A percentile compares a stretch with the other conserved stretches of the same genome.
These are phyloP conservation scores for Rhizophora mangle DNA, from an alignment of 345 rosid genomes.

Conservation along the genomic window DNA sequence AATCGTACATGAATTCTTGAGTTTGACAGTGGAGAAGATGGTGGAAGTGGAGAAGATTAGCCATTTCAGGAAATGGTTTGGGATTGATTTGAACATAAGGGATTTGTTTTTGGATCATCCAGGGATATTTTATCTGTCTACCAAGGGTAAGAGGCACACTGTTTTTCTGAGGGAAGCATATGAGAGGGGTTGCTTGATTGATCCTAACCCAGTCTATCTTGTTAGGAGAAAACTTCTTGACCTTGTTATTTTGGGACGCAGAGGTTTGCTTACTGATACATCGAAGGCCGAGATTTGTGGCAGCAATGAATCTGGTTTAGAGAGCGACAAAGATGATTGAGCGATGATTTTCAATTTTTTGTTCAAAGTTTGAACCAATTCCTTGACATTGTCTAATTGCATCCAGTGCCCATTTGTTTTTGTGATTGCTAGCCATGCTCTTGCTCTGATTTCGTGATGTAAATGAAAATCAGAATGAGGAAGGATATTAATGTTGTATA, in stretches of 20 bases:
- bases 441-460: too few species aligned
- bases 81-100: constrained; percentile 75
- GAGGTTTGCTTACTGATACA: constrained; percentile 19
- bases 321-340: too few species aligned
- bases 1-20: constrained; percentile 70
- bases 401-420: too few species aligned
- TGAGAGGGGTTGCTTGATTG: constrained; percentile 61
- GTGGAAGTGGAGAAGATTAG: constrained; percentile 94
- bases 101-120: constrained; percentile 94
- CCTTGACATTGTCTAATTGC: too few species aligned
- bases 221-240: constrained; percentile 78
- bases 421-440: too few species aligned
- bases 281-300: too few species aligned
- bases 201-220: constrained; percentile 64
- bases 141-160: constrained; percentile 78
- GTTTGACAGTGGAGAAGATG: constrained; percentile 84
- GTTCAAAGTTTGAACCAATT: too few species aligned
- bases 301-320: too few species aligned
- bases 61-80: constrained; percentile 77
- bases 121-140: constrained; percentile 75
- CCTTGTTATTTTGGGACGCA: constrained; percentile 73
- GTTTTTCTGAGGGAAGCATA: constrained; percentile 88
- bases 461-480: too few species aligned
- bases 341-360: too few species aligned
- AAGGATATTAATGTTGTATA: too few species aligned